These are phyloP conservation scores for Nakazawaea molendinolei DNA, from an alignment of 805 yeast genomes.

Conservation along the genomic window DNA sequence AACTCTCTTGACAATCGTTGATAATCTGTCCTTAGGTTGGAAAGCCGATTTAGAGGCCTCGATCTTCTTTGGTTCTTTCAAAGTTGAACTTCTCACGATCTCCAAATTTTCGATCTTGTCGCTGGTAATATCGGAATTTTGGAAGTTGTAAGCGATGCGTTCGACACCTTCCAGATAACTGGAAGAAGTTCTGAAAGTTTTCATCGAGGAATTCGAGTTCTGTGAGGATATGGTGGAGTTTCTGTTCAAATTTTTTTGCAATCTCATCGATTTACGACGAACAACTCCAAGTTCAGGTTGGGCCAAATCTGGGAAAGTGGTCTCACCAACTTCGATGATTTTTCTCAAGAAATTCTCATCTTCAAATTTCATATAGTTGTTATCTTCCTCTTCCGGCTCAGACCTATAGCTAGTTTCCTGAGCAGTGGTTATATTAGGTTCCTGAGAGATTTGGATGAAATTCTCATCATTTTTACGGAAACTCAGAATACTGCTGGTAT, in stretches of 20 bases:
- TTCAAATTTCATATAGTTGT: too few relatives aligned
- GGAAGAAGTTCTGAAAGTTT: constrained; percentile 13
- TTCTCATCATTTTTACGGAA: constrained; percentile 3
- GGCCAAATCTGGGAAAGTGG: constrained; percentile 27
- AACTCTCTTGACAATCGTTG: constrained; percentile 25
- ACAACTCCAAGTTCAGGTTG: constrained; percentile 24
- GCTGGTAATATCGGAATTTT: constrained; percentile 13
- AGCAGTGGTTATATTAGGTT: not conserved
- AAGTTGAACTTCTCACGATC: constrained; percentile 13
- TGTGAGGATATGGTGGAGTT: constrained; percentile 24
- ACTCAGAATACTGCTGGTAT: constrained; percentile 5
- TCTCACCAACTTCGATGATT: constrained; percentile 33
- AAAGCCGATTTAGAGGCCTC: not conserved
- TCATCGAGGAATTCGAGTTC: constrained; percentile 11
- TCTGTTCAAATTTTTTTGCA: constrained; percentile 30
- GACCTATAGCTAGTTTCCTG: not conserved
- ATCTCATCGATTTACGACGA: constrained; percentile 22
- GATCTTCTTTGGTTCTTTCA: constrained; percentile 7
- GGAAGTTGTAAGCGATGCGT: constrained; percentile 13
- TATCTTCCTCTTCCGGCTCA: too few relatives aligned
- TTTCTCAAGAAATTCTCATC: constrained; percentile 7
- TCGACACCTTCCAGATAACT: constrained; percentile 7
- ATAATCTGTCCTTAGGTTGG: not conserved
- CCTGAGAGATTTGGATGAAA: not conserved
- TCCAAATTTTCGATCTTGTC: constrained; percentile 12